phyloP scores from a whole-genome alignment of 257 asterid genomes.

The Nicotiana otophora region DNA sequence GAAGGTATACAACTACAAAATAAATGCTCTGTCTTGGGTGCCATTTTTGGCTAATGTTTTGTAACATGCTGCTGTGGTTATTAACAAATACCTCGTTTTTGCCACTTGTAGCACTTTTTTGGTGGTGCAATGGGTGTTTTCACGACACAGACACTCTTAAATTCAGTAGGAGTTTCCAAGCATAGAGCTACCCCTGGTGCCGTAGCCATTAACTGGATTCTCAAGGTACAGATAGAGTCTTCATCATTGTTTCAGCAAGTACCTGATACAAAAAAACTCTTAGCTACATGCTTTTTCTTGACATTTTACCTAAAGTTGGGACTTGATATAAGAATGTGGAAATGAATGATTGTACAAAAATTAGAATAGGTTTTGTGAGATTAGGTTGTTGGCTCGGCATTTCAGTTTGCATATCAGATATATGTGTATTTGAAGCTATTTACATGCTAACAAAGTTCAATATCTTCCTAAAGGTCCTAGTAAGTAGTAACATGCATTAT shows the following conservation, averaged over 20 bases:
- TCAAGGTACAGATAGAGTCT: slow-evolving; percentile 52
- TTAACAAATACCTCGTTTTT: slow-evolving; percentile 15
- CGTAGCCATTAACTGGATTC: slow-evolving; percentile 97
- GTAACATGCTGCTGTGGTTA: not conserved
- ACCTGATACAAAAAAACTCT: not conserved
- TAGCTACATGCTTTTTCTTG: not conserved
- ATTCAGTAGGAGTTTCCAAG: slow-evolving; percentile 78
- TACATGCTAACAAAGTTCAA: not conserved
- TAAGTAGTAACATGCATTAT: not conserved
- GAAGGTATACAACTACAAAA: slow-evolving; percentile 46
- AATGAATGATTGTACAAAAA: not conserved
- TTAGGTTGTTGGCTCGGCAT: not conserved
- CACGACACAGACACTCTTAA: slow-evolving; percentile 88
- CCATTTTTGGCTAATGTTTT: not conserved
- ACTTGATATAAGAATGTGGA: not conserved
- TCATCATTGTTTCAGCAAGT: not conserved
- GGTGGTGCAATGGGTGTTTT: slow-evolving; percentile 99
- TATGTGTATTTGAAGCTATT: slow-evolving; percentile 1
- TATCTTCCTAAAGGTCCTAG: not conserved
- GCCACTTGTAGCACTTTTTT: slow-evolving; percentile 67
- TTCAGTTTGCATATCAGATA: not conserved
- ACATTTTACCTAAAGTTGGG: not conserved
- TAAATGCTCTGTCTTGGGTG: not conserved
- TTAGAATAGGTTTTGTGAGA: not conserved
- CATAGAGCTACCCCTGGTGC: slow-evolving; percentile 69